A percentile compares a stretch with the other conserved stretches of the same genome.
phyloP scores from a whole-genome alignment of 352 stramenopile genomes.

The Globisporangium irregulare region DNA sequence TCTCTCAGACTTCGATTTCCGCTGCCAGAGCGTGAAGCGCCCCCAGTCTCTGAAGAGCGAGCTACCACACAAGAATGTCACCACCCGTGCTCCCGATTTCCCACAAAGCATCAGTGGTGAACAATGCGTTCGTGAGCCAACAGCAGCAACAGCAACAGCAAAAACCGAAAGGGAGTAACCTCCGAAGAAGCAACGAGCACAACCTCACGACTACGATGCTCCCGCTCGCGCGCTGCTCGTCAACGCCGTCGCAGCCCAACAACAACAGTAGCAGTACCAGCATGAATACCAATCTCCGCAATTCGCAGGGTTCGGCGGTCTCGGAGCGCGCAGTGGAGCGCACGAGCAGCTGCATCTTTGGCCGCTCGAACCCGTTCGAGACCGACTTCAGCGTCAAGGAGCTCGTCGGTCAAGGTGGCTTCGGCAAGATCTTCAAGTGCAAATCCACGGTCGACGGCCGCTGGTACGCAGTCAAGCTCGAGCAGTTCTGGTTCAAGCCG shows the following conservation, averaged over 20 bases:
- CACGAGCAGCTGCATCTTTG: slow-evolving; percentile 43
- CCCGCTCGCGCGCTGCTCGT: slow-evolving; percentile 53
- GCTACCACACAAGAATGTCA: not conserved
- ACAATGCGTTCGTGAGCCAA: not conserved
- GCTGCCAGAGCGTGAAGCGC: not conserved
- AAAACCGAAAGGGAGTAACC: not conserved
- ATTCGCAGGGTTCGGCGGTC: not conserved
- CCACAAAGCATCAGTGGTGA: not conserved
- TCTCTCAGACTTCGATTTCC: not conserved
- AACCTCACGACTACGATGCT: slow-evolving; percentile 26
- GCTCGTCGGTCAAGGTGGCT: slow-evolving; percentile 67
- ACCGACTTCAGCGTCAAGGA: slow-evolving; percentile 73
- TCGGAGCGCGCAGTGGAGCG: slow-evolving; percentile 28
- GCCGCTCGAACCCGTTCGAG: slow-evolving; percentile 71
- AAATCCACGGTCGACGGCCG: slow-evolving; percentile 63
- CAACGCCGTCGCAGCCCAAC: slow-evolving; percentile 42
- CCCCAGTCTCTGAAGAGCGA: not conserved
- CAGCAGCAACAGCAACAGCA: not conserved
- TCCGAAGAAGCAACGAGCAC: slow-evolving; percentile 3
- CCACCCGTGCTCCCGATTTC: not conserved
- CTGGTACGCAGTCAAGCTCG: slow-evolving; percentile 78
- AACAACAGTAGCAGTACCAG: slow-evolving; percentile 1
- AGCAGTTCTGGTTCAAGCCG: slow-evolving; percentile 84
- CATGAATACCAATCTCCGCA: not conserved
- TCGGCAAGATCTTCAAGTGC: slow-evolving; percentile 80